These are phyloP conservation scores for Penicillium sp. DNA, from an alignment of 2,329 filamentous ascomycete species.

Conservation along the genomic window DNA sequence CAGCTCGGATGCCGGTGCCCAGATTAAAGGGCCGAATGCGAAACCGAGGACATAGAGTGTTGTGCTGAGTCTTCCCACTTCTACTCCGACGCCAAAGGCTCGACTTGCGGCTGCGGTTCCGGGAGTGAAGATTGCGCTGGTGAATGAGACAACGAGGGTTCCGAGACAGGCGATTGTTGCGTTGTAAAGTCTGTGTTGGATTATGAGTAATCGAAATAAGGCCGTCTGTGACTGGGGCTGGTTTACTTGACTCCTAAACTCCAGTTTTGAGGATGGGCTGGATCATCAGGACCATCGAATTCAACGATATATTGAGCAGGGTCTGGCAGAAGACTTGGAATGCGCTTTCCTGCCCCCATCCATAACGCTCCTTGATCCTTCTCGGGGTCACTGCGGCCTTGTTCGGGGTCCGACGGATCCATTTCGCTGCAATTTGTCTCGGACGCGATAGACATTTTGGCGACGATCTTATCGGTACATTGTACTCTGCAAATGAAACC, in stretches of 20 bases:
- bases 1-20: constrained; percentile 59
- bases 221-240: not conserved
- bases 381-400: no score
- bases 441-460: no score
- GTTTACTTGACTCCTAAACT: constrained; percentile 49
- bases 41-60: constrained; percentile 56
- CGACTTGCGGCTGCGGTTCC: constrained; percentile 62
- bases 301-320: constrained; percentile 58
- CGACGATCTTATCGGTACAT: no score
- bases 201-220: not conserved
- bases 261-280: constrained; percentile 59
- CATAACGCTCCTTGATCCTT: no score
- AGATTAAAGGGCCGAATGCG: constrained; percentile 56
- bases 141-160: constrained; percentile 56
- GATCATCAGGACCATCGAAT: constrained; percentile 56
- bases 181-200: constrained; percentile 24
- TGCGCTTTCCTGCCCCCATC: constrained; percentile 47
- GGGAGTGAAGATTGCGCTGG: constrained; percentile 68
- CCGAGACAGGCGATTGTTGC: constrained; percentile 44
- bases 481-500: no score
- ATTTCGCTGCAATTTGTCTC: no score
- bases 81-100: constrained; percentile 47
- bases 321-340: constrained; percentile 53
- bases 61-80: constrained; percentile 50
- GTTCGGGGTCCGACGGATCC: no score